Conservation (phyloP, 257 asterid species). For the Cynanchum wilfordii region DNA sequence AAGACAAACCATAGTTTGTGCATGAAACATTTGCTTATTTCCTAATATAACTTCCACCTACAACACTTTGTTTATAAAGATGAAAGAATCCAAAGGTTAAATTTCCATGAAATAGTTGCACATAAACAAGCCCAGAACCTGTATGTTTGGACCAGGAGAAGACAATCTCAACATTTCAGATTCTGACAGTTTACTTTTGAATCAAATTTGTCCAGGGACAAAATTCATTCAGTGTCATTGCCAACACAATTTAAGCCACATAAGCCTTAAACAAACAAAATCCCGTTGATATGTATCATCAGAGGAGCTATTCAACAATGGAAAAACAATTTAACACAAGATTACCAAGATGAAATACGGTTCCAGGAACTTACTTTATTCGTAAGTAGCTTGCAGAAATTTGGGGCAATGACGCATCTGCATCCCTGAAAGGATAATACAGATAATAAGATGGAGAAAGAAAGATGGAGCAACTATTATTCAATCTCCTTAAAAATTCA, state of each 20-base stretch:
- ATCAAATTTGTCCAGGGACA: background rate
- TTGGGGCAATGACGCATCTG: constrained; percentile 75
- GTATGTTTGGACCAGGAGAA: background rate
- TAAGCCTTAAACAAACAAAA: background rate
- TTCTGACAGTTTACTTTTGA: background rate
- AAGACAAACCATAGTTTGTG: background rate
- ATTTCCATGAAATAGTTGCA: background rate
- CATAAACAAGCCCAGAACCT: background rate
- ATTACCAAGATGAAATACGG: constrained; percentile 8
- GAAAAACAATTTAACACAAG: background rate
- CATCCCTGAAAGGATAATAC: constrained; percentile 54
- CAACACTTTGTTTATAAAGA: background rate
- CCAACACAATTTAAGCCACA: background rate
- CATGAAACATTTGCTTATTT: background rate
- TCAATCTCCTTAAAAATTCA: constrained; percentile 11
- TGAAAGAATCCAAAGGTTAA: background rate
- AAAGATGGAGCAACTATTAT: constrained; percentile 8
- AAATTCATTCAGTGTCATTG: background rate
- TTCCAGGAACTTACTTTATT: constrained; percentile 59
- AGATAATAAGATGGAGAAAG: constrained; percentile 24
- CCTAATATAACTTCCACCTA: background rate
- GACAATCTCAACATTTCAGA: background rate
- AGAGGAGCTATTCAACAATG: background rate
- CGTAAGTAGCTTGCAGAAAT: constrained; percentile 79
- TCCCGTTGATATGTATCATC: background rate